These are phyloP conservation scores for Colletotrichum tamarilloi DNA, from an alignment of 2,329 filamentous ascomycete genomes.

Conservation along the genomic window DNA sequence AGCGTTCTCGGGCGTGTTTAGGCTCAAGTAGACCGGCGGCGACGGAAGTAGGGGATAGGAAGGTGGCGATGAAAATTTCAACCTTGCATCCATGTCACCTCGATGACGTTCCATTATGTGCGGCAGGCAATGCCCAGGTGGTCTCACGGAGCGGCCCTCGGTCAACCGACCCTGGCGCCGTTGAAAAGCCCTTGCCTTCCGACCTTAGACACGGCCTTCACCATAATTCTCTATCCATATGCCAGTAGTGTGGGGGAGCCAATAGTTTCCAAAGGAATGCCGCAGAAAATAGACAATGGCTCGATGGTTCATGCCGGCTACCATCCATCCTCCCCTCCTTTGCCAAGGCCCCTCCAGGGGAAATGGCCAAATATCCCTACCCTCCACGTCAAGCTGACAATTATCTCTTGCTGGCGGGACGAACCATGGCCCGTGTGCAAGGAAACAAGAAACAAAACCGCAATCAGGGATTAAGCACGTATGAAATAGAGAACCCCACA, in stretches of 20 bases:
- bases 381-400: slow-evolving; percentile 42
- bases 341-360: slow-evolving; percentile 17
- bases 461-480: slow-evolving; percentile 20
- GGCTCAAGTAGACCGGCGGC: slow-evolving; percentile 11
- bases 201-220: not conserved
- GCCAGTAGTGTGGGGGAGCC: not conserved
- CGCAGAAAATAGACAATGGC: not conserved
- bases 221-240: not conserved
- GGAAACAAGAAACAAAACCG: not conserved
- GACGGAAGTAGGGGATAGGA: not conserved
- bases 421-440: slow-evolving; percentile 44
- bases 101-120: slow-evolving; percentile 12
- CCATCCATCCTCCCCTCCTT: not conserved
- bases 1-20: not conserved
- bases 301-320: slow-evolving; percentile 11
- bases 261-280: not conserved
- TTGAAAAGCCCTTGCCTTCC: not conserved
- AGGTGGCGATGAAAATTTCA: slow-evolving; percentile 17
- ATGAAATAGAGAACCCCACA: slow-evolving; percentile 43
- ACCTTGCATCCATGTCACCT: slow-evolving; percentile 22
- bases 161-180: not conserved
- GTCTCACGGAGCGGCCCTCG: not conserved
- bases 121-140: slow-evolving; percentile 5
- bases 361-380: not conserved
- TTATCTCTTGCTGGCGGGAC: slow-evolving; percentile 47